phyloP scores from a whole-genome alignment of 768 basidiomycete genomes.

The Phanerochaete sordida region DNA sequence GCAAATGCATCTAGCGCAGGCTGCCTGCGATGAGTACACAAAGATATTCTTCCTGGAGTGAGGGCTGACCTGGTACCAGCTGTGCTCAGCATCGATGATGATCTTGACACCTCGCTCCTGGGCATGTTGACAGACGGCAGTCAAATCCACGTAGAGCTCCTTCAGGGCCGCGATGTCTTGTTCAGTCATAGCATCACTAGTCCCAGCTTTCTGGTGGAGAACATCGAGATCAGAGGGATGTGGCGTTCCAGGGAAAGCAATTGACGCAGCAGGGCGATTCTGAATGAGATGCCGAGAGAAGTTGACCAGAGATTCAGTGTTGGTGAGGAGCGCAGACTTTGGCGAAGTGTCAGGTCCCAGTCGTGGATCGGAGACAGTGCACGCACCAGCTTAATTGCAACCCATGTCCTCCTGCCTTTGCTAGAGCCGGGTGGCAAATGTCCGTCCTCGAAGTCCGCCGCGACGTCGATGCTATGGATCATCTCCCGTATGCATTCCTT shows the following conservation, averaged over 20 bases:
- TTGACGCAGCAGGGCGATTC: constrained; percentile 31
- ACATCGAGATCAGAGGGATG: constrained; percentile 55
- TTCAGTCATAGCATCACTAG: constrained; percentile 35
- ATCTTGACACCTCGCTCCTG: constrained; percentile 60
- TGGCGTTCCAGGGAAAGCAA: constrained; percentile 67
- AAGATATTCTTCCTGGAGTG: not conserved
- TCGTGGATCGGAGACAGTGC: not conserved
- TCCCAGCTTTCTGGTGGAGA: constrained; percentile 28
- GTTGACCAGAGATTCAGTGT: constrained; percentile 55
- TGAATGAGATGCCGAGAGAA: constrained; percentile 57
- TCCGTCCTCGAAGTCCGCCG: constrained; percentile 74
- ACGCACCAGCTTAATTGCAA: constrained; percentile 80
- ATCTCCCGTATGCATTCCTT: constrained; percentile 74
- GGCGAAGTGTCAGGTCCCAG: not conserved
- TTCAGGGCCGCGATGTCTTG: constrained; percentile 60
- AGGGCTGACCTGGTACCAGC: constrained; percentile 38
- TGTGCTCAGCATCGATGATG: constrained; percentile 85
- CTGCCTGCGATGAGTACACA: constrained; percentile 24
- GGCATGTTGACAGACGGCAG: constrained; percentile 62
- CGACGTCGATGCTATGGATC: constrained; percentile 69
- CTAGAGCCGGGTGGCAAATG: constrained; percentile 12
- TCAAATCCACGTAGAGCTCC: constrained; percentile 59
- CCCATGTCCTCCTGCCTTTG: constrained; percentile 63
- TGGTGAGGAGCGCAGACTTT: constrained; percentile 68
- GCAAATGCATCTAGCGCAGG: constrained; percentile 85